These are phyloP conservation scores for Fraxinus sp. DNA, from an alignment of 305 asterid species.

Conservation along the genomic window DNA sequence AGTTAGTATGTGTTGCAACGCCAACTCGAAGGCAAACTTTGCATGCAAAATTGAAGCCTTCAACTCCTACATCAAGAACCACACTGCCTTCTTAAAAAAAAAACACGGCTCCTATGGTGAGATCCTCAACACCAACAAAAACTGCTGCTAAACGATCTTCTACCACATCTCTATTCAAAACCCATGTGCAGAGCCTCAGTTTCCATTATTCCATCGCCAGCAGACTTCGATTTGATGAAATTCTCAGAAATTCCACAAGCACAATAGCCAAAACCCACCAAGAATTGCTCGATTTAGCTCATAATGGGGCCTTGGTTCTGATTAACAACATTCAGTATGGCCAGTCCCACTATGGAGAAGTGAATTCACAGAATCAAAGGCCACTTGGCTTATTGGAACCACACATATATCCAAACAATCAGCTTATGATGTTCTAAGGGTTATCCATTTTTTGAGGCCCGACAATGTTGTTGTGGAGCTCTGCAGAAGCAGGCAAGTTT, in stretches of 20 bases:
- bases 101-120: slow-evolving; percentile 29
- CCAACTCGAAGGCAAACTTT: slow-evolving; percentile 36
- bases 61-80: slow-evolving; percentile 53
- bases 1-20: slow-evolving; percentile 26
- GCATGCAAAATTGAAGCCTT: slow-evolving; percentile 35
- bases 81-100: slow-evolving; percentile 32
- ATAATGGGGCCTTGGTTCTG: slow-evolving; percentile 61
- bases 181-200: slow-evolving; percentile 31
- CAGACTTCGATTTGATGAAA: slow-evolving; percentile 55
- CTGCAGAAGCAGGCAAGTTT: too few relatives aligned
- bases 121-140: slow-evolving; percentile 58
- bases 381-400: slow-evolving; percentile 78
- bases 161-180: slow-evolving; percentile 28
- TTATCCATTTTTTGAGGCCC: slow-evolving; percentile 59
- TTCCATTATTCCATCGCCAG: slow-evolving; percentile 60
- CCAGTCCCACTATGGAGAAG: slow-evolving; percentile 78
- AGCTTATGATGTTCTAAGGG: slow-evolving; percentile 67
- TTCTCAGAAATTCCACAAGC: slow-evolving; percentile 44
- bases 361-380: slow-evolving; percentile 81
- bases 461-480: slow-evolving; percentile 89
- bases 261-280: slow-evolving; percentile 63
- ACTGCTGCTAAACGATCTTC: slow-evolving; percentile 44
- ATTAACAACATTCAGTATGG: slow-evolving; percentile 61
- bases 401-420: slow-evolving; percentile 63
- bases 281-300: slow-evolving; percentile 64